These are phyloP conservation scores for Cornus florida DNA, from an alignment of 148 eudicot species.

Conservation along the genomic window DNA sequence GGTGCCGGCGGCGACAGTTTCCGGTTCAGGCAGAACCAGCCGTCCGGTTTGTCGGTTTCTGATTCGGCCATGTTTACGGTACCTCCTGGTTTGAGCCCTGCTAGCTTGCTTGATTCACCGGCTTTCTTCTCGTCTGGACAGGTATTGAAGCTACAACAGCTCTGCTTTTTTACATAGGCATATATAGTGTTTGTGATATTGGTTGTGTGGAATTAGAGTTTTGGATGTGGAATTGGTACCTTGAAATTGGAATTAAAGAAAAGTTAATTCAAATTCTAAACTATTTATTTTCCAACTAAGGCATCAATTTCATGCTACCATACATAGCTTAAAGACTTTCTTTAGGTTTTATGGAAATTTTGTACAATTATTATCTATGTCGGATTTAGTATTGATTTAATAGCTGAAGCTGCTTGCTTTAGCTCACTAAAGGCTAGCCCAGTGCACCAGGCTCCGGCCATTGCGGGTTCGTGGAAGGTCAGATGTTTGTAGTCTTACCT, in stretches of 20 bases:
- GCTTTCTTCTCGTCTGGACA: constrained; percentile 53
- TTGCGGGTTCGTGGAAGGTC: too few relatives aligned
- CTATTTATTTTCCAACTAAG: too few relatives aligned
- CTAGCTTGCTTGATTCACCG: constrained; percentile 69
- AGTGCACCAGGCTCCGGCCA: too few relatives aligned
- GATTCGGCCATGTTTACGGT: constrained; percentile 47
- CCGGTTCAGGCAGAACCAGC: constrained; percentile 47
- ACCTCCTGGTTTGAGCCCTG: constrained; percentile 73
- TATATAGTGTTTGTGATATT: neutral
- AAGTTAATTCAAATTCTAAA: neutral
- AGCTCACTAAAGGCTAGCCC: too few relatives aligned
- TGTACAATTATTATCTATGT: neutral
- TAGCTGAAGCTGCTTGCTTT: neutral
- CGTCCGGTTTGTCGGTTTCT: constrained; percentile 43
- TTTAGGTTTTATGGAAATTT: neutral
- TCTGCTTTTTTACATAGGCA: neutral
- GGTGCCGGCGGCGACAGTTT: constrained; percentile 24
- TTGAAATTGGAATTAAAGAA: neutral
- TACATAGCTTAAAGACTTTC: neutral
- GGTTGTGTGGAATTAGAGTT: too few relatives aligned
- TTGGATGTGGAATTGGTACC: too few relatives aligned
- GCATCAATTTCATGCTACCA: too few relatives aligned
- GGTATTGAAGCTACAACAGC: constrained; percentile 25
- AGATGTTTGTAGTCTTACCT: too few relatives aligned
- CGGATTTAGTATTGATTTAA: neutral